Evolutionary conservation across 148 eudicot species (phyloP).

Genomic region (Amaranthus palmeri): DNA sequence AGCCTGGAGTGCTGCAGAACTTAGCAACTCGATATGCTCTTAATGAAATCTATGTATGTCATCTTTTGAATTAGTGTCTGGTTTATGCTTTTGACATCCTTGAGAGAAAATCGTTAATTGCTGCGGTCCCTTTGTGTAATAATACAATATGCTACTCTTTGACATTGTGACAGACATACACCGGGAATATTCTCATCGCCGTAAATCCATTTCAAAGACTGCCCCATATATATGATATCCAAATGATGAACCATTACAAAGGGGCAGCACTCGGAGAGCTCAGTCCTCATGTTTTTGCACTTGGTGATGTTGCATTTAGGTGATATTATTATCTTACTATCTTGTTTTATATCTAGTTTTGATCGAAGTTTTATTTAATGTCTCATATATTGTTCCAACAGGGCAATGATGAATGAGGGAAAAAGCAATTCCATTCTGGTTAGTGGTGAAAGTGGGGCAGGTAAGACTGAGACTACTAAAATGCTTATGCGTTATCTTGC

Average conservation of each 20-base stretch:
- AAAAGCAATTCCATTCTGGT: constrained; percentile 86
- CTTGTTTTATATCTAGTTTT: neutral
- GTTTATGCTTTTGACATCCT: constrained; percentile 17
- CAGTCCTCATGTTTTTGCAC: constrained; percentile 91
- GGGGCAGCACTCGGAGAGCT: constrained; percentile 82
- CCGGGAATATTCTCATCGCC: constrained; percentile 94
- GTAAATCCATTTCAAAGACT: constrained; percentile 94
- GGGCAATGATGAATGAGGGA: constrained; percentile 90
- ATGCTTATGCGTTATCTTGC: constrained; percentile 98
- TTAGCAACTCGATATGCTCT: constrained; percentile 63
- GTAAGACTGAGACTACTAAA: constrained; percentile 93
- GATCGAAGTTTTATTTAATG: constrained; percentile 16
- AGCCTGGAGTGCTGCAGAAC: constrained; percentile 91
- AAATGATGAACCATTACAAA: constrained; percentile 92
- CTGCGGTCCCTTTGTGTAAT: constrained; percentile 36
- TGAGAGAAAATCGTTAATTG: constrained; percentile 32
- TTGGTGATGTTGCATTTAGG: constrained; percentile 92
- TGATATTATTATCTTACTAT: constrained; percentile 25
- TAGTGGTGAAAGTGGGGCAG: constrained; percentile 98
- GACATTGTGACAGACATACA: constrained; percentile 80
- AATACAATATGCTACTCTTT: constrained; percentile 45
- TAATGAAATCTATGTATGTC: constrained; percentile 87
- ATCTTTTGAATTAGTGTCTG: constrained; percentile 10
- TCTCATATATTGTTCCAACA: constrained; percentile 27
- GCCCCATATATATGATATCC: constrained; percentile 71